These are phyloP conservation scores for Nyctanthes arbortristis DNA, from an alignment of 257 asterid species.

Conservation along the genomic window DNA sequence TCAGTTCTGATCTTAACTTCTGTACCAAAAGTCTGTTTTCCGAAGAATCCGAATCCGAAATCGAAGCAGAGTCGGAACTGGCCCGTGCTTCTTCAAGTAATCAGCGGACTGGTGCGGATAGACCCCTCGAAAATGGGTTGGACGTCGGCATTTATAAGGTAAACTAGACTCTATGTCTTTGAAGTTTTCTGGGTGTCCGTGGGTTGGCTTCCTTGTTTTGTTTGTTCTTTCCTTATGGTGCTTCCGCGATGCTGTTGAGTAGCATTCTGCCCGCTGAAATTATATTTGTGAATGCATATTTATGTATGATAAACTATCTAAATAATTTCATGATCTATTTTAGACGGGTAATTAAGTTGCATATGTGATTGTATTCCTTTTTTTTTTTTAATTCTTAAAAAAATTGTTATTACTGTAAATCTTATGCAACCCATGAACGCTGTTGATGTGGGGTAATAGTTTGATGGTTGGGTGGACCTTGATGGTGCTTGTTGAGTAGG, in stretches of 20 bases:
- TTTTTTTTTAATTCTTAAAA: too few species aligned
- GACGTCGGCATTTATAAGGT: conserved; percentile 85
- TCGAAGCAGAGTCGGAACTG: too few species aligned
- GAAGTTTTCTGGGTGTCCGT: too few species aligned
- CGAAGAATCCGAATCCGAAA: conserved; percentile 23
- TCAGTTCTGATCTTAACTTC: conserved; percentile 31
- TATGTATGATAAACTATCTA: neutral
- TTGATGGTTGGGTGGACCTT: neutral
- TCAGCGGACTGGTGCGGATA: conserved; percentile 26
- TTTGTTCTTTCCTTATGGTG: too few species aligned
- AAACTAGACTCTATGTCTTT: too few species aligned
- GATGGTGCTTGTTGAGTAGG: conserved; percentile 36
- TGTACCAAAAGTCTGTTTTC: conserved; percentile 45
- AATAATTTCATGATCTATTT: neutral
- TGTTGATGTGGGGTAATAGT: neutral
- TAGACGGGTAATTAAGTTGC: neutral
- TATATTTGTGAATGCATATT: too few species aligned
- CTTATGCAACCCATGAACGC: neutral
- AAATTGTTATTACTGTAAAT: neutral
- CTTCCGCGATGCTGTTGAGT: too few species aligned
- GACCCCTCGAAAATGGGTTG: conserved; percentile 77
- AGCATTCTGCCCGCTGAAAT: too few species aligned
- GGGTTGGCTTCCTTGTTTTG: too few species aligned
- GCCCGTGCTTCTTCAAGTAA: conserved; percentile 30
- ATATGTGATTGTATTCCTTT: neutral